Evolutionary conservation across 441 rosid genomes (phyloP), one percentile per base, ranked within the genome.

Genomic region (Eruca vesicaria): DNA sequence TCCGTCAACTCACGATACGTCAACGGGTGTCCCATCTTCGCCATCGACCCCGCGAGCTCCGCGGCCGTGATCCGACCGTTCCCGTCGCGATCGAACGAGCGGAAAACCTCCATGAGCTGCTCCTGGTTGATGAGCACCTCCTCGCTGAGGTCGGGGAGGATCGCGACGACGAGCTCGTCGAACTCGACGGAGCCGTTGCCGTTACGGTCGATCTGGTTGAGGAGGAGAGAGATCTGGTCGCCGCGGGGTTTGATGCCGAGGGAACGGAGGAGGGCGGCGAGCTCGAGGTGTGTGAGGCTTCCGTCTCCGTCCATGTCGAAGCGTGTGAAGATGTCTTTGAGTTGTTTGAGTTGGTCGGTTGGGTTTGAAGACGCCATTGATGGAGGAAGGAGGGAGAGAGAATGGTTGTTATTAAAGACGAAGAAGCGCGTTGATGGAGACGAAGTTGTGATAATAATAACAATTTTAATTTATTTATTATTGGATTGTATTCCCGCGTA

Each of bases 241-340:
- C 89, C 88, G 6, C 74, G 73, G 0, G 88, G 91, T 76, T 87
- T 87, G 74, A 87, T 81, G 12, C 97, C 96, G 14, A 85, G 69
- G 23, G 91, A 87, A 19, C 89, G 89, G 76, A 87, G 85, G 61
- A 87, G 87, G 32, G 91, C 89, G n/a, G 86, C 91, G 58, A 87
- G 86, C 78, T 87, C 91, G 3, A 87, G 89, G 48, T 82, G 89
- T 1, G 91, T 84, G 61, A 85, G 80, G 86, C 91, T 87, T 48
- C 91, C 91, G 77, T 84, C 91, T n/a, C 75, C 36, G 72, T 87
- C 84, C 89, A 85, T 84, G 85, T 87, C 91, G 72, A 87, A 87
- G 1, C 89, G 85, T 23, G 48, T 63, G 81, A 87, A 87, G 52
- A 87, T 87, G 79, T 80, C 87, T 76, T 81, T 75, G 21, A 87